These are phyloP conservation scores for Magnolia changhungtana DNA, from an alignment of 164 flowering plant species.

Conservation along the genomic window DNA sequence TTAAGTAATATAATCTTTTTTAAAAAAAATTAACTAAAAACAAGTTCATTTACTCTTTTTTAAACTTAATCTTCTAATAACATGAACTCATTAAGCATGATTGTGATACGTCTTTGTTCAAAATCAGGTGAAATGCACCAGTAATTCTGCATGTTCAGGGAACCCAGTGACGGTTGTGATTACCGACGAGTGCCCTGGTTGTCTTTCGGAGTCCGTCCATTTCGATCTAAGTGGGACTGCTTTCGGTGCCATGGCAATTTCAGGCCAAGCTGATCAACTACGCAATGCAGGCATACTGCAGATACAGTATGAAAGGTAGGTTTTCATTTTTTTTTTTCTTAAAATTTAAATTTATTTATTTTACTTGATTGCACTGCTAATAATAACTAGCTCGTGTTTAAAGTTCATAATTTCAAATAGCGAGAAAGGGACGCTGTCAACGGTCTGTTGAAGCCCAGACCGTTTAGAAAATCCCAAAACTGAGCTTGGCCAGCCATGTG, in stretches of 20 bases:
- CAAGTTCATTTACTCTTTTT: not conserved
- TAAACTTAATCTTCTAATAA: too few relatives aligned
- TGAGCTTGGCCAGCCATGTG: too few relatives aligned
- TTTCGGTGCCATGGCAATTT: slow-evolving; percentile 67
- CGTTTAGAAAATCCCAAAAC: too few relatives aligned
- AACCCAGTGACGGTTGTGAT: slow-evolving; percentile 51
- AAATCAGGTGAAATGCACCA: slow-evolving; percentile 51
- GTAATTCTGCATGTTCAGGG: slow-evolving; percentile 40
- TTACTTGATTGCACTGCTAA: too few relatives aligned
- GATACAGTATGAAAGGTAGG: slow-evolving; percentile 28
- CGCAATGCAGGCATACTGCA: slow-evolving; percentile 53
- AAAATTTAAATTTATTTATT: too few relatives aligned
- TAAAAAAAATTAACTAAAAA: not conserved
- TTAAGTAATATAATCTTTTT: not conserved
- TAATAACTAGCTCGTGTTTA: too few relatives aligned
- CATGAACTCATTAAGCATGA: too few relatives aligned
- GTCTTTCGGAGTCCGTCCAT: slow-evolving; percentile 35
- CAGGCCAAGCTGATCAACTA: slow-evolving; percentile 42
- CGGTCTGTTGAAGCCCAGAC: too few relatives aligned
- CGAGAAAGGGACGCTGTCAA: too few relatives aligned
- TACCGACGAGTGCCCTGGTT: slow-evolving; percentile 57
- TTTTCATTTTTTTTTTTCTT: too few relatives aligned
- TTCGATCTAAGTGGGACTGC: slow-evolving; percentile 80
- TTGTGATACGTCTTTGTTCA: not conserved
- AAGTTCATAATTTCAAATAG: too few relatives aligned